Evolutionary conservation across 2,329 filamentous ascomycete genomes (phyloP), one percentile per base, ranked within the genome.

Genomic region (Botryotinia globosa): DNA sequence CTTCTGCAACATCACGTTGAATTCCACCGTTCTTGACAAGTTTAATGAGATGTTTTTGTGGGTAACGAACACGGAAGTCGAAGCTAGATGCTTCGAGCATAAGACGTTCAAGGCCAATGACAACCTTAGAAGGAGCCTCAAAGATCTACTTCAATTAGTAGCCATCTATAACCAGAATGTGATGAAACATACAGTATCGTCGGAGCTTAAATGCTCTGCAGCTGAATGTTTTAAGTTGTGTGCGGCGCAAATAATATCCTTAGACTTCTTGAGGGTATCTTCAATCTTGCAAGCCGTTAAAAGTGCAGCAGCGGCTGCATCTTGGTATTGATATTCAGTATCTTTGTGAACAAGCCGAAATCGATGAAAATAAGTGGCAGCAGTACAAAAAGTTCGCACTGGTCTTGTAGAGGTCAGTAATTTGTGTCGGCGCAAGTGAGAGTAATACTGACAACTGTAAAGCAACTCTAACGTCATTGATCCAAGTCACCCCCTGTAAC

Each of bases 211-310:
- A 81, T 92, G 82, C 82, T 94, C 87, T 82, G 92, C 81, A 83
- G 91, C 77, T 78, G 76, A 71, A 58, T 79, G 76, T 69, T 94
- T 96, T 54, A 97, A 84, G 80, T 97, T 98, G 83, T 95, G 94
- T 37, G 93, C 91, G 1, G 94, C 94, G 73, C 94, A 97, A 25
- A 98, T 85, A 74, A 99, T 97, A 75, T 99, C 96, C 73, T 89
- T 90, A 5, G 94, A 97, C 84, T 98, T 98, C 84, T 99, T 99
- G 77, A 98, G 88, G 0, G 96, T 99, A 82, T 99, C 96, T 82
- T 99, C 96, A 63, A 97, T 94, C 84, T 99, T 99, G 85, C 95
- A 98, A 3, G 94, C 94, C 4, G 94, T 92, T 79, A 98, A 95
- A 14, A 99, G 85, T 37, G 94, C 92, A 1, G 96, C 94, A 10